These are phyloP conservation scores for Pigoraptor vietnamica DNA, from an alignment of 78 protist genomes.

Conservation along the genomic window DNA sequence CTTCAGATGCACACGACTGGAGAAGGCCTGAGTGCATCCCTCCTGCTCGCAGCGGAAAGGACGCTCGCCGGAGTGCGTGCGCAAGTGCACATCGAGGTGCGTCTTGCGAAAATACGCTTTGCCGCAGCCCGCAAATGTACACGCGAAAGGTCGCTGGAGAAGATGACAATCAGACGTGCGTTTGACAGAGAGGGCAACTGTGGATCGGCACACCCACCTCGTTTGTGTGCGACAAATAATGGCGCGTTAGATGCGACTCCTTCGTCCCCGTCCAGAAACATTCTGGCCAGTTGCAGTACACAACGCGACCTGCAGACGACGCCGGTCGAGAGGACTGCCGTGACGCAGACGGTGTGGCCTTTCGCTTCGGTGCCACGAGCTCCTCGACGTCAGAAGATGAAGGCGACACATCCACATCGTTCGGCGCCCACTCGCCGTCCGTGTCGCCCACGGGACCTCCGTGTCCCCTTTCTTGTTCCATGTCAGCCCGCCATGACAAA, in stretches of 20 bases:
- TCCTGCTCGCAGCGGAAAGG: background rate
- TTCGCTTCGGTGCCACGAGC: background rate
- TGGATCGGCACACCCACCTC: background rate
- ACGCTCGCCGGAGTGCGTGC: conserved; percentile 2
- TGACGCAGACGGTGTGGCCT: background rate
- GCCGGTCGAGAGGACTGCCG: background rate
- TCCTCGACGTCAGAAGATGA: background rate
- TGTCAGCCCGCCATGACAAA: too few relatives aligned
- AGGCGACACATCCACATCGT: too few relatives aligned
- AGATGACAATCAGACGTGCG: too few relatives aligned
- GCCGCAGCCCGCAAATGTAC: background rate
- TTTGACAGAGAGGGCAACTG: too few relatives aligned
- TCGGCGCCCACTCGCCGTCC: too few relatives aligned
- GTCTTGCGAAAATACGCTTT: background rate
- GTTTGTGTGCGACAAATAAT: background rate
- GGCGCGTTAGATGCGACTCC: background rate
- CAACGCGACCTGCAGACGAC: background rate
- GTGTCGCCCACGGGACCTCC: too few relatives aligned
- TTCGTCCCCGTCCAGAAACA: background rate
- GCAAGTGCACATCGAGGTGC: background rate
- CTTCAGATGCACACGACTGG: background rate
- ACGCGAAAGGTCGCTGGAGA: background rate
- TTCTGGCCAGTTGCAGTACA: background rate
- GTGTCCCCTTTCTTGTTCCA: too few relatives aligned
- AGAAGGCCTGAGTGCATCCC: background rate